These are phyloP conservation scores for Primulina tabacum DNA, from an alignment of 257 asterid genomes.

Conservation along the genomic window DNA sequence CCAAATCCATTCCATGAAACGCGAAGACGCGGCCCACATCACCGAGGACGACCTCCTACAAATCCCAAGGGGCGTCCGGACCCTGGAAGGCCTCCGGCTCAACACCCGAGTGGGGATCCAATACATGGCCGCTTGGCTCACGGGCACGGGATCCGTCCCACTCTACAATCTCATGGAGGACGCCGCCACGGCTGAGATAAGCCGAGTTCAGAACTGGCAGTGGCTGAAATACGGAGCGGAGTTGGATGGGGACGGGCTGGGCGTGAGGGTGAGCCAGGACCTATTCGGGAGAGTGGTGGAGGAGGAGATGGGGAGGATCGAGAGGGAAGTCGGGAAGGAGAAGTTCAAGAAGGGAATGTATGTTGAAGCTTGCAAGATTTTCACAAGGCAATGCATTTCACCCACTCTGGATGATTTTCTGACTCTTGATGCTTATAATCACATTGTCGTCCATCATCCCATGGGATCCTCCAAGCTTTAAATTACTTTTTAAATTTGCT, in stretches of 20 bases:
- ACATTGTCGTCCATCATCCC: constrained; percentile 65
- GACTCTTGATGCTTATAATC: constrained; percentile 76
- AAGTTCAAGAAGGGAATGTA: constrained; percentile 72
- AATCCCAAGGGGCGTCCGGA: constrained; percentile 65
- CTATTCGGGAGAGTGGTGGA: constrained; percentile 85
- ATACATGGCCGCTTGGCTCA: constrained; percentile 88
- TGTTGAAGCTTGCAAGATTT: constrained; percentile 72
- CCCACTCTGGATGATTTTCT: constrained; percentile 72
- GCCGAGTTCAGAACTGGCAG: constrained; percentile 98
- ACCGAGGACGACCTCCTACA: constrained; percentile 70
- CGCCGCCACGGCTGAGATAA: constrained; percentile 95
- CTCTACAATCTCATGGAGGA: constrained; percentile 98
- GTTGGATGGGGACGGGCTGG: constrained; percentile 79
- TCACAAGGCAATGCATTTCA: constrained; percentile 71
- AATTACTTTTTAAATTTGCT: background rate
- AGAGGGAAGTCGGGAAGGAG: constrained; percentile 74
- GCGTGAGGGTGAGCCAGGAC: constrained; percentile 61
- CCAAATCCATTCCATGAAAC: constrained; percentile 59
- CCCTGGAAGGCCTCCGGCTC: constrained; percentile 90
- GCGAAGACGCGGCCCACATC: constrained; percentile 55
- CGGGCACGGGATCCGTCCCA: constrained; percentile 85
- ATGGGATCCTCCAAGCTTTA: constrained; percentile 52
- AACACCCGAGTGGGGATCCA: constrained; percentile 91
- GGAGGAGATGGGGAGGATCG: constrained; percentile 90
- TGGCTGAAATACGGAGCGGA: constrained; percentile 82